Evolutionary conservation across 1,139 yeast genomes (phyloP).

Genomic region (Maudiozyma humilis): DNA sequence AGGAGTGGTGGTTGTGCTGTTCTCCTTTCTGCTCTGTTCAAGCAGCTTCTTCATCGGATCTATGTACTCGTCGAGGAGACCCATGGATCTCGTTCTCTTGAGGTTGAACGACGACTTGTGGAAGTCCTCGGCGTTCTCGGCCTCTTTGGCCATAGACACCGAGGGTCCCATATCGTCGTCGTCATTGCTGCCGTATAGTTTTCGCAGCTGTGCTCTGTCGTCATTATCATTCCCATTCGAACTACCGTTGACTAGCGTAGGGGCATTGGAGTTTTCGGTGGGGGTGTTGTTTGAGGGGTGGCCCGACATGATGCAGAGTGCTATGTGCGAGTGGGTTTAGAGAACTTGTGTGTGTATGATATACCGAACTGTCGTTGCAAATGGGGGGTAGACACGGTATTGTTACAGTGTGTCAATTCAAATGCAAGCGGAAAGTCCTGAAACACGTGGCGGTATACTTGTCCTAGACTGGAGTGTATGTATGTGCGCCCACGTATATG

Average conservation of each 20-base stretch:
- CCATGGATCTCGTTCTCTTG: conserved; percentile 78
- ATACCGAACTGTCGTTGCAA: no score
- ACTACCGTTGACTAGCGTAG: background rate
- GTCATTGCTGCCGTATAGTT: conserved; percentile 2
- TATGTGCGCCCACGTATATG: no score
- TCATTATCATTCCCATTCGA: background rate
- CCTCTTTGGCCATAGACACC: conserved; percentile 48
- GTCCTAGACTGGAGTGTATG: no score
- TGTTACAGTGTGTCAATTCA: no score
- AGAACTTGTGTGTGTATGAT: no score
- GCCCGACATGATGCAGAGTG: background rate
- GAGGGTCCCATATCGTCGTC: conserved; percentile 32
- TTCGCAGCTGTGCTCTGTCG: background rate
- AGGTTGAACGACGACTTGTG: conserved; percentile 64
- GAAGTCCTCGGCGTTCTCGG: conserved; percentile 65
- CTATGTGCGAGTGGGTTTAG: background rate
- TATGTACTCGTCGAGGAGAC: conserved; percentile 66
- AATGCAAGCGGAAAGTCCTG: no score
- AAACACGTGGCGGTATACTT: no score
- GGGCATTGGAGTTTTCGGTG: background rate
- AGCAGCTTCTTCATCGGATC: conserved; percentile 30
- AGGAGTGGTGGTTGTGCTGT: background rate
- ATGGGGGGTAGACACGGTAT: no score
- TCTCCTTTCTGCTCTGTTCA: conserved; percentile 2
- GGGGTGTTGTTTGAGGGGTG: background rate